Conservation (phyloP, 352 stramenopile species). For the Phytophthora ramorum region DNA sequence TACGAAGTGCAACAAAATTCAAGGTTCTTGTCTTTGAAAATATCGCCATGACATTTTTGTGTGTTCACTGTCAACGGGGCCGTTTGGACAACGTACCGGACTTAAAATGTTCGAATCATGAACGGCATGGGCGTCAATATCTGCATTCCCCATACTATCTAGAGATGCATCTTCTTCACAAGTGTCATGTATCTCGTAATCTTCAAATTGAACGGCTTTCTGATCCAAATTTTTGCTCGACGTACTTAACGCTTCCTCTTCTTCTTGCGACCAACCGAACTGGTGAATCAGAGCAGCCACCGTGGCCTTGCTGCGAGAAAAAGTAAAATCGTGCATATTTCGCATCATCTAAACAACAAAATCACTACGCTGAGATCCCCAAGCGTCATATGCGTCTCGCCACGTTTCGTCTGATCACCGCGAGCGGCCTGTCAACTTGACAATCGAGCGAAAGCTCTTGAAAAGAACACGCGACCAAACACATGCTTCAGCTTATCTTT, state of each 20-base stretch:
- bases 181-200: not conserved
- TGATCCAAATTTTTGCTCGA: not conserved
- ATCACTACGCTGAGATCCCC: not conserved
- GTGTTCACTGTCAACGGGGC: not conserved
- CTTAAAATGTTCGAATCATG: not conserved
- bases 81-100: not conserved
- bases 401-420: not conserved
- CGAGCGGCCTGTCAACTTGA: not conserved
- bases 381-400: not conserved
- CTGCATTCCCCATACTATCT: not conserved
- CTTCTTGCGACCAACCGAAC: not conserved
- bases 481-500: not conserved
- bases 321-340: not conserved
- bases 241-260: not conserved
- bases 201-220: no score
- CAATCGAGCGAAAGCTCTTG: not conserved
- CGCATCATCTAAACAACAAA: not conserved
- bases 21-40: not conserved
- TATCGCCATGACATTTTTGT: not conserved
- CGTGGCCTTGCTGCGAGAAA: not conserved
- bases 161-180: not conserved
- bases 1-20: not conserved
- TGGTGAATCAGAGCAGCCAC: not conserved
- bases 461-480: not conserved
- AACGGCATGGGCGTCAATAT: not conserved